Conservation (phyloP, 306 rosid genomes). For the Leucaena leucocephala region DNA sequence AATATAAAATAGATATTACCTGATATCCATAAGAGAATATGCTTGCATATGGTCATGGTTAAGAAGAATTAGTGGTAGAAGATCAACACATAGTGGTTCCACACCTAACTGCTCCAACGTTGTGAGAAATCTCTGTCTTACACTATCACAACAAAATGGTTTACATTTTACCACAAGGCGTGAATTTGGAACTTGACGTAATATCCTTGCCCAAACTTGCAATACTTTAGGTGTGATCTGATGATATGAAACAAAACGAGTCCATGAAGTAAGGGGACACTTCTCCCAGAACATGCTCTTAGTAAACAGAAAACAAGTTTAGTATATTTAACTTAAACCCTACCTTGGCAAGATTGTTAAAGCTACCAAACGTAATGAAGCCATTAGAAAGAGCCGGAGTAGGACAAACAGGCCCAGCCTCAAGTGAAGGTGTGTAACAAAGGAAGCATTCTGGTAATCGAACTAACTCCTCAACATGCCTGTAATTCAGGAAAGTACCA, state of each 20-base stretch:
- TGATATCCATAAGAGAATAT: constrained; percentile 97
- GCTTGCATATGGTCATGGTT: constrained; percentile 99
- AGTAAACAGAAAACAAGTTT: constrained; percentile 24
- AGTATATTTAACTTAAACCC: constrained; percentile 23
- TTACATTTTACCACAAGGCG: constrained; percentile 98
- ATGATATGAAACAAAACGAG: constrained; percentile 25
- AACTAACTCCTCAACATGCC: constrained; percentile 94
- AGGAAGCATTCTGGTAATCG: constrained; percentile 88
- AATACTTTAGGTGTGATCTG: constrained; percentile 96
- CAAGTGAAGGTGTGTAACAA: constrained; percentile 95
- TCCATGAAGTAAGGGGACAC: constrained; percentile 13
- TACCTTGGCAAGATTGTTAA: constrained; percentile 99
- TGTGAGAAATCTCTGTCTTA: constrained; percentile 83
- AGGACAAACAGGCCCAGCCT: constrained; percentile 86
- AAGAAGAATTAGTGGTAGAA: constrained; percentile 91
- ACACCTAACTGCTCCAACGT: constrained; percentile 89
- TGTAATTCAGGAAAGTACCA: constrained; percentile 39
- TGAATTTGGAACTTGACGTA: constrained; percentile 88
- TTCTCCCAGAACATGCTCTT: background rate
- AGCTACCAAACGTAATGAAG: constrained; percentile 94
- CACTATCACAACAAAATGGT: constrained; percentile 98
- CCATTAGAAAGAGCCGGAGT: constrained; percentile 97
- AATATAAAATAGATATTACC: constrained; percentile 54
- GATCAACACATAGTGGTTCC: constrained; percentile 94
- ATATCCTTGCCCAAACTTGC: constrained; percentile 97